Evolutionary conservation across 2,329 filamentous ascomycete species (phyloP), one percentile per base, ranked within the genome.

Genomic region (Xylaria sp.): DNA sequence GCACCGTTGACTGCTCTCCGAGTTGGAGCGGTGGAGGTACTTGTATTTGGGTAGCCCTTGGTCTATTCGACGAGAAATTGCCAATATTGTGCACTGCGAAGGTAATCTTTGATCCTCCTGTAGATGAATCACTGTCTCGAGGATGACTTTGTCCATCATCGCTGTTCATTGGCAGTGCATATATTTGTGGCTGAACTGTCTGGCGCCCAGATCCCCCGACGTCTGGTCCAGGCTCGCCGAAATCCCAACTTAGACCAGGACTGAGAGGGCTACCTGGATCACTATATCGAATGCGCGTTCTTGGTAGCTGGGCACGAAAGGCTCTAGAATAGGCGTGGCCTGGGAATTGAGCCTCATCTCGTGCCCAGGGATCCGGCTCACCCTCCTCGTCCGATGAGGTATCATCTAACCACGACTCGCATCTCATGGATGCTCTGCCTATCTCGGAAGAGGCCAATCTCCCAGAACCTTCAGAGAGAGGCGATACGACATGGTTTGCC

Each of bases 21-120:
- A 76, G 68, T 59, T 72, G 72, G 26, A 76, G 75, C 17, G 75
- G 73, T 62, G 74, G 72, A 17, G 74, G 63, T 2, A 68, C 57
- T 4, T 56, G 59, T 23, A 66, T 61, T 48, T 65, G 67, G 23
- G 31, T 36, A 1, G 66, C 68, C 10, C 63, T 28, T n/a, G 68
- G 46, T 26, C 74, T 66, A 23, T 64, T 53, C 38, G 70, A 70
- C 51, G 68, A 67, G 65, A 73, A 77, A 10, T 65, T 67, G 9
- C 67, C 62, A 15, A 67, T 51, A 38, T 63, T 59, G 5, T 68
- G 40, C 4, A 65, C 59, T 15, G 66, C 62, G 66, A 75, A 75
- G n/a, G 68, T 54, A n/a, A 74, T 59, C 33, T 65, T 72, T 6
- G 59, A 42, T 33, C 59, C 51, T 28, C 17, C 51, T 11, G 20